Base-by-base conservation (phyloP, 2,329 filamentous ascomycete species). In the Neofusicoccum umdonicola region DNA sequence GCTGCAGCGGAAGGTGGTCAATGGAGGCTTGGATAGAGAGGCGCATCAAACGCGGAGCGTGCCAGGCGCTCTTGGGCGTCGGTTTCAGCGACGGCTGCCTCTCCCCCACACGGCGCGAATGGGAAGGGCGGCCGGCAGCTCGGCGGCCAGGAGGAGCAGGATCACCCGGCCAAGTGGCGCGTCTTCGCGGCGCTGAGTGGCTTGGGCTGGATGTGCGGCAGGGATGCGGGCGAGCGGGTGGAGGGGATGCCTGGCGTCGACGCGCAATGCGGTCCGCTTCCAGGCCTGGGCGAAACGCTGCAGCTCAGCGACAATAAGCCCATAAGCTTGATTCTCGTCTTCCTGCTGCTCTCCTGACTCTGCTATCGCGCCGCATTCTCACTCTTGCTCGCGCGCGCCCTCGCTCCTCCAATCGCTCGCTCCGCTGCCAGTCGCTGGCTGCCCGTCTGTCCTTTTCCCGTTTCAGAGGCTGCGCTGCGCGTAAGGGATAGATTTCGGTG, bases 241-340 rank as follows among this genome's bases (percentile, higher is more conserved):
- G 35, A 27, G 37, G 52, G 19, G 45, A 22, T 48, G 45, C 8
- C 54, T n/a, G 22, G 54, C 31, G 15, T 44, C 54, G 54, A 58
- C 54, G 54, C 54, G 54, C 54, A 58, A 58, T 58, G 39, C 52
- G 52, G 52, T 42, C 17, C 52, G 51, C 51, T 54, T 51, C 48
- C 27, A 51, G 17, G 51, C 12, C 51, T 42, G 39, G 52, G 51
- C 51, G 51, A 57, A 42, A 44, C 52, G 52, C 52, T n/a, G 27
- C 27, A 5, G 27, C 27, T 31, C 27, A 31, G 27, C 27, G 27
- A 31, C 27, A 31, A 31, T 31, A 31, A 31, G 27, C 27, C 54
- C 35, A 31, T 34, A 42, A 58, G 54, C 54, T 19, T 58, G 54
- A 13, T 35, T 34, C 27, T 31, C 27, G 39, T 31, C 27, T 19